Conservation (phyloP, 495 filamentous ascomycete genomes). For the Hypoxylon lienhwacheense region DNA sequence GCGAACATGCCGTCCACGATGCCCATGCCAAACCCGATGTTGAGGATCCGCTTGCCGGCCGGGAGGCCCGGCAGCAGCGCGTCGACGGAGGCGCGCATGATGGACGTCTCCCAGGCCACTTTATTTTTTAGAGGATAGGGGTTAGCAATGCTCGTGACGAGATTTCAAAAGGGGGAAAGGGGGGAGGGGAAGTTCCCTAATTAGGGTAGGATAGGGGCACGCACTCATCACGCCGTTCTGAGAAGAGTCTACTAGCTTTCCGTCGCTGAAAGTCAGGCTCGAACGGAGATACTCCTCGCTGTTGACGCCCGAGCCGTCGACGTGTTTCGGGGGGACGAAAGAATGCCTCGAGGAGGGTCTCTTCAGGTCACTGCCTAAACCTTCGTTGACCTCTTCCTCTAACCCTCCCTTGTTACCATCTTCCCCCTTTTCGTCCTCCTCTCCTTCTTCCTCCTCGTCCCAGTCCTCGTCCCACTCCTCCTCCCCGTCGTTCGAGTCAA, state of each 20-base stretch:
- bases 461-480: slow-evolving; percentile 53
- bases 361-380: too few relatives aligned
- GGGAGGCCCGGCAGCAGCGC: slow-evolving; percentile 43
- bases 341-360: too few relatives aligned
- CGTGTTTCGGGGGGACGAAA: slow-evolving; percentile 40
- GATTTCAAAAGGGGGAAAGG: neutral
- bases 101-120: slow-evolving; percentile 88
- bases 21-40: slow-evolving; percentile 95
- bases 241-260: slow-evolving; percentile 73
- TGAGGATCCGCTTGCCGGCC: slow-evolving; percentile 71
- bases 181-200: too few relatives aligned
- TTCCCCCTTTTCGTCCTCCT: slow-evolving; percentile 19
- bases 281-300: slow-evolving; percentile 78
- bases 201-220: slow-evolving; percentile 62
- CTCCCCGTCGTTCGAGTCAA: slow-evolving; percentile 65
- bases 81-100: slow-evolving; percentile 78
- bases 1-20: slow-evolving; percentile 89
- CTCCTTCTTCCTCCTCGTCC: slow-evolving; percentile 47
- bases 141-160: slow-evolving; percentile 2
- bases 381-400: neutral
- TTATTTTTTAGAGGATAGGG: slow-evolving; percentile 42
- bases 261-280: slow-evolving; percentile 70
- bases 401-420: too few relatives aligned
- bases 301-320: slow-evolving; percentile 50
- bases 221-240: slow-evolving; percentile 84